Percentiles rank a stretch among this genome's conserved stretches.
These are phyloP conservation scores for Maudiozyma bulderi DNA, from an alignment of 805 yeast genomes.

Conservation along the genomic window DNA sequence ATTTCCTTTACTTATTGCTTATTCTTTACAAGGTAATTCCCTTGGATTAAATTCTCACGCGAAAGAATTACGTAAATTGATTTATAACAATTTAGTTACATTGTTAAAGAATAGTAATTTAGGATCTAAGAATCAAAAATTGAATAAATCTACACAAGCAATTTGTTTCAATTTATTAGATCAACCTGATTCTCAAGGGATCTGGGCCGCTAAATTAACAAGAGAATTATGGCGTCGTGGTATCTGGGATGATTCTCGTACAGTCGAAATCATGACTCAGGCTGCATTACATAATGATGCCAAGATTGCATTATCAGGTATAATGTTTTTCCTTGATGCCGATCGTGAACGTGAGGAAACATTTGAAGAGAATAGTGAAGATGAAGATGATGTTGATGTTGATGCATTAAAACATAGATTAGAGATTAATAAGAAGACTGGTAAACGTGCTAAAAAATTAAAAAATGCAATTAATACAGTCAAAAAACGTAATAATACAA, in stretches of 20 bases:
- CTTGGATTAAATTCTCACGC: slow-evolving; percentile 51
- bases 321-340: slow-evolving; percentile 84
- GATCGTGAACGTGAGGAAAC: slow-evolving; percentile 73
- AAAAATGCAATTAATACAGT: slow-evolving; percentile 62
- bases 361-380: slow-evolving; percentile 56
- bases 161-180: slow-evolving; percentile 78
- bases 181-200: slow-evolving; percentile 68
- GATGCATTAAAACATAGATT: slow-evolving; percentile 67
- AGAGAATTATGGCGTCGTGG: slow-evolving; percentile 96
- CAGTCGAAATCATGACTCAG: slow-evolving; percentile 96
- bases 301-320: slow-evolving; percentile 86
- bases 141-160: slow-evolving; percentile 87
- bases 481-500: slow-evolving; percentile 50
- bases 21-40: slow-evolving; percentile 41
- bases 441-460: slow-evolving; percentile 71
- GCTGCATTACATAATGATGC: slow-evolving; percentile 82
- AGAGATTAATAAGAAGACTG: slow-evolving; percentile 72
- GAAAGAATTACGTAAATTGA: slow-evolving; percentile 71
- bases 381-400: slow-evolving; percentile 68
- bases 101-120: slow-evolving; percentile 74
- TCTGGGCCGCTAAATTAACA: slow-evolving; percentile 94
- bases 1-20: slow-evolving; percentile 71
- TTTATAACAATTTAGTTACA: slow-evolving; percentile 69
- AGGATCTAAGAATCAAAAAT: slow-evolving; percentile 81
- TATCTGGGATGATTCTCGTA: slow-evolving; percentile 94